phyloP scores from a whole-genome alignment of 2,329 filamentous ascomycete species.

The Colletotrichum liriopes region DNA sequence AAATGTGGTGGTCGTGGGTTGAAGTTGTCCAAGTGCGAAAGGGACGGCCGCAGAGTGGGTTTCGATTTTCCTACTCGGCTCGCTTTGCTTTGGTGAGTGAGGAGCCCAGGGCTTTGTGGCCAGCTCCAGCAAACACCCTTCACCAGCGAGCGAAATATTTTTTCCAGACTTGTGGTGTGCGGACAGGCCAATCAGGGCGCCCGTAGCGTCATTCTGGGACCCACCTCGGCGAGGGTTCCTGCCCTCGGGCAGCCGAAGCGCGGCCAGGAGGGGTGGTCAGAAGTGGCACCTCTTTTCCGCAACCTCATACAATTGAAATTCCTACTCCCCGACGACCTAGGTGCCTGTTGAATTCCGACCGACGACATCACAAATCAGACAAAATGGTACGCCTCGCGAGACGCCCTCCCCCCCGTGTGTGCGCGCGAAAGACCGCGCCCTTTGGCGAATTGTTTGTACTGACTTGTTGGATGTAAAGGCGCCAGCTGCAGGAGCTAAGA shows the following conservation, averaged over 20 bases:
- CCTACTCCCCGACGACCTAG: conserved; percentile 36
- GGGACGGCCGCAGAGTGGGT: conserved; percentile 34
- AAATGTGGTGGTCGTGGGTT: conserved; percentile 45
- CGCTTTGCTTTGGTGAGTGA: conserved; percentile 18
- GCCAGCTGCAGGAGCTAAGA: conserved; percentile 64
- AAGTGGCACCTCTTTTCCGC: conserved; percentile 35
- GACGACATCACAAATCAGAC: conserved; percentile 44
- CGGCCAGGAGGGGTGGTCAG: conserved; percentile 37
- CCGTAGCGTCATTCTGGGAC: conserved; percentile 49
- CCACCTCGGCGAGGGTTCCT: conserved; percentile 56
- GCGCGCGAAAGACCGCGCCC: conserved; percentile 6
- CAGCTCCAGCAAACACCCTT: conserved; percentile 22
- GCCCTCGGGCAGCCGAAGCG: conserved; percentile 51
- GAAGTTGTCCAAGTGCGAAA: conserved; percentile 42
- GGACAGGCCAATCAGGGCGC: conserved; percentile 54
- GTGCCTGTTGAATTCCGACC: conserved; percentile 40
- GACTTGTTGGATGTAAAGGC: conserved; percentile 48
- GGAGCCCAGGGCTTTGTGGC: conserved; percentile 21
- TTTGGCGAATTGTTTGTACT: conserved; percentile 14
- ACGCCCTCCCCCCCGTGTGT: conserved; percentile 1
- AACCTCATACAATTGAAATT: conserved; percentile 35
- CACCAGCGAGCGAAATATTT: conserved; percentile 51
- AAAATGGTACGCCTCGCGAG: conserved; percentile 40
- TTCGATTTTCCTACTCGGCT: conserved; percentile 39
- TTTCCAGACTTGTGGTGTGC: conserved; percentile 51